These are phyloP conservation scores for Phytophthora idaei DNA, from an alignment of 352 stramenopile species.

Conservation along the genomic window DNA sequence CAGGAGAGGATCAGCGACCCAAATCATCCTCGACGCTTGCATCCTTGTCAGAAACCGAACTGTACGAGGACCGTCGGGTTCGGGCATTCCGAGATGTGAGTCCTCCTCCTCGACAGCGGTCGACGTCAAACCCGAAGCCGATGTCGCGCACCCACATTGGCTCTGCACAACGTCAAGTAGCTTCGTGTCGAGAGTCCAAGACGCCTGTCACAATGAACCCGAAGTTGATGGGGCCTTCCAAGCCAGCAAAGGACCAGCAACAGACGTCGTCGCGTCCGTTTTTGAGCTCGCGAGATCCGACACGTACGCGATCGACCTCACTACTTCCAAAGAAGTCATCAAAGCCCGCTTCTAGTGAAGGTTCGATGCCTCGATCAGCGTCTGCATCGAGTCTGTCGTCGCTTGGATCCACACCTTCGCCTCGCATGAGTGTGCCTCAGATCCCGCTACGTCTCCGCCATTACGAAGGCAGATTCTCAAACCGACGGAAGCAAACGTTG, in stretches of 20 bases:
- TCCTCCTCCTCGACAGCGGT: constrained; percentile 16
- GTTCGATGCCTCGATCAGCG: constrained; percentile 19
- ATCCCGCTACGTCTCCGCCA: constrained; percentile 41
- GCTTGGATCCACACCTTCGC: constrained; percentile 15
- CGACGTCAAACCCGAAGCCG: constrained; percentile 25
- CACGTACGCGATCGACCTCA: constrained; percentile 20
- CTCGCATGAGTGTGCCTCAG: constrained; percentile 9
- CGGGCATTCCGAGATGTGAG: constrained; percentile 18
- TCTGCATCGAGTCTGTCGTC: constrained; percentile 30
- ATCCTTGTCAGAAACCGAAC: constrained; percentile 21
- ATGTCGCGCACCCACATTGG: constrained; percentile 12
- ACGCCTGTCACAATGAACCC: constrained; percentile 19
- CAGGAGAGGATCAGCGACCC: neutral
- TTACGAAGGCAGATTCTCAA: constrained; percentile 46
- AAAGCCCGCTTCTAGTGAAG: constrained; percentile 9
- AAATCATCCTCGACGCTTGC: constrained; percentile 8
- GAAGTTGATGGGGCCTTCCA: constrained; percentile 15
- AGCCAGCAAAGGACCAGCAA: constrained; percentile 15
- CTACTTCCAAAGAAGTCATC: constrained; percentile 15
- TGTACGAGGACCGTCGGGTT: constrained; percentile 17
- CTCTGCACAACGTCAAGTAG: constrained; percentile 7
- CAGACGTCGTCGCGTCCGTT: constrained; percentile 7
- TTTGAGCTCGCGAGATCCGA: constrained; percentile 13
- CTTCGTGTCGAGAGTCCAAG: constrained; percentile 24
- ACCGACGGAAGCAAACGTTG: constrained; percentile 43